Conservation (phyloP, 169 alveolate species). For the Eimeria sp. region DNA sequence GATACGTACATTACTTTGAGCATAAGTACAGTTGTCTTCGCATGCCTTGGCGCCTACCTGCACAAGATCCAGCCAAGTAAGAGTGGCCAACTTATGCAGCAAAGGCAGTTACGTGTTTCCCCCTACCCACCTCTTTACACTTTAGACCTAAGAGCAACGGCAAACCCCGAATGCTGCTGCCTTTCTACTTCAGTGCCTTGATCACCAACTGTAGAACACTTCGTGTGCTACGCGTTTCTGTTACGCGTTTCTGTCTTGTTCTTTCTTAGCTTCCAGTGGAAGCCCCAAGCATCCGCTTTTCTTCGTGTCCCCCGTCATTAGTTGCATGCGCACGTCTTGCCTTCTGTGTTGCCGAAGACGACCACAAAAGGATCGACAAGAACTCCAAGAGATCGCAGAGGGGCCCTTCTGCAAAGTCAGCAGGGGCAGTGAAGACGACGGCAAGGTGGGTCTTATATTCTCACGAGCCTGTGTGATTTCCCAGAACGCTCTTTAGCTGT, state of each 20-base stretch:
- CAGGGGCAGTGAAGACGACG: slow-evolving; percentile 16
- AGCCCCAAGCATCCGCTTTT: slow-evolving; percentile 28
- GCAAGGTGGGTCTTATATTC: background rate
- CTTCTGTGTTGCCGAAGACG: background rate
- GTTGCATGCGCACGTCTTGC: slow-evolving; percentile 1
- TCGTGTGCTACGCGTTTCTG: background rate
- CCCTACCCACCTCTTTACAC: background rate
- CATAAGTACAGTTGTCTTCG: slow-evolving; percentile 34
- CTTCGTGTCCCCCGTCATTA: background rate
- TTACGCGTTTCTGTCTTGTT: background rate
- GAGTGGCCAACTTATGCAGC: background rate
- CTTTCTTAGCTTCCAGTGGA: slow-evolving; percentile 52
- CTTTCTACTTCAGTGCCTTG: too few relatives aligned
- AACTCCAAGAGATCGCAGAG: background rate
- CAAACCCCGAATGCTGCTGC: background rate
- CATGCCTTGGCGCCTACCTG: slow-evolving; percentile 52
- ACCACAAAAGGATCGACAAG: background rate
- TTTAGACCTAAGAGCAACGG: background rate
- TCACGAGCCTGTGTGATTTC: background rate
- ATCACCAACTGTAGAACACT: background rate
- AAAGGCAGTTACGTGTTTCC: background rate
- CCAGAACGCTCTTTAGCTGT: background rate
- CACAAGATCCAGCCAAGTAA: slow-evolving; percentile 50
- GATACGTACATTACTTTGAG: slow-evolving; percentile 37
- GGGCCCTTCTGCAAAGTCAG: background rate